phyloP scores from a whole-genome alignment of 306 rosid species.

The Sindora glabra region DNA sequence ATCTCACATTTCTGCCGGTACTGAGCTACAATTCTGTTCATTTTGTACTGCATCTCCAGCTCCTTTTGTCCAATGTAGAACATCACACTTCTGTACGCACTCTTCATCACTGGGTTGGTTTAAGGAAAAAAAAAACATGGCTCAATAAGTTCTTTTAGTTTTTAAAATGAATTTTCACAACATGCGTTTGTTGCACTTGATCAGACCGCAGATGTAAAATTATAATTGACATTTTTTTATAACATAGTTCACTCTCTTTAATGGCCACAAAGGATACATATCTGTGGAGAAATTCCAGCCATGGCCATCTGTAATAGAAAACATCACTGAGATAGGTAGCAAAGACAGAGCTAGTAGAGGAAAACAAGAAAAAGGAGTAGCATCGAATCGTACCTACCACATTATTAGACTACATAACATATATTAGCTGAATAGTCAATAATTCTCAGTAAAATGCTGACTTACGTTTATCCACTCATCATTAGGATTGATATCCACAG shows the following conservation, averaged over 20 bases:
- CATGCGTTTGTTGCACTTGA: no score
- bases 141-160: constrained; percentile 1
- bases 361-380: constrained; percentile 2
- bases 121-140: constrained; percentile 34
- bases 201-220: neutral
- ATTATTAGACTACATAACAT: neutral
- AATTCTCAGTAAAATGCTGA: constrained; percentile 14
- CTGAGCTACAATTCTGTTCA: constrained; percentile 76
- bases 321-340: constrained; percentile 16
- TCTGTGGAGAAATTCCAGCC: constrained; percentile 88
- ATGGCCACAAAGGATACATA: constrained; percentile 64
- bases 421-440: neutral
- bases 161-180: neutral
- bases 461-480: constrained; percentile 96
- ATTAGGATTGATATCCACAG: constrained; percentile 83
- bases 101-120: constrained; percentile 69
- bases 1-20: constrained; percentile 91
- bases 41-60: constrained; percentile 82
- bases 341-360: constrained; percentile 15
- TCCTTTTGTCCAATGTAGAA: constrained; percentile 91
- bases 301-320: constrained; percentile 79
- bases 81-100: constrained; percentile 91
- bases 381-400: constrained; percentile 4
- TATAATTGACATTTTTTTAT: no score
- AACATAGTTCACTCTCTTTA: neutral